Conservation (phyloP, 768 basidiomycete genomes). For the Lactarius indigo region DNA sequence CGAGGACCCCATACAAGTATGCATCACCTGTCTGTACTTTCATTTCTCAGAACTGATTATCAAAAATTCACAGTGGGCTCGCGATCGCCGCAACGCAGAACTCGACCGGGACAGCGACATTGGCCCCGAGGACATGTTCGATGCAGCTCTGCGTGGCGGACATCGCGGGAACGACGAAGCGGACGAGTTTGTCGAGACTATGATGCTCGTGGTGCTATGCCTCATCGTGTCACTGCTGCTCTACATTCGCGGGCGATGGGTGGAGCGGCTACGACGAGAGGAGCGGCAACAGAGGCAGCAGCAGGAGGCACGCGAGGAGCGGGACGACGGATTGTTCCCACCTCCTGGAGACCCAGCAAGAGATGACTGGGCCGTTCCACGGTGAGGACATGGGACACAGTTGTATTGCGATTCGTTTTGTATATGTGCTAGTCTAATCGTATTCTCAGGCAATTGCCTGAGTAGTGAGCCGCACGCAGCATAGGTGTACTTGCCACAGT, state of each 20-base stretch:
- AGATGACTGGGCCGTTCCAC: slow-evolving; percentile 28
- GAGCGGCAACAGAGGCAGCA: slow-evolving; percentile 44
- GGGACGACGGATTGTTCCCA: slow-evolving; percentile 28
- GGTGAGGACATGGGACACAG: slow-evolving; percentile 18
- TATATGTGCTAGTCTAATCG: slow-evolving; percentile 4
- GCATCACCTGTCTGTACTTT: background rate
- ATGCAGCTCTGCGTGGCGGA: slow-evolving; percentile 57
- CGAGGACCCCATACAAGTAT: slow-evolving; percentile 70
- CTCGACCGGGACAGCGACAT: slow-evolving; percentile 71
- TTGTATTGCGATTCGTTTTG: slow-evolving; percentile 6
- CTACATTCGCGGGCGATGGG: slow-evolving; percentile 75
- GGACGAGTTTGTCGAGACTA: slow-evolving; percentile 77
- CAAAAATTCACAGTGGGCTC: slow-evolving; percentile 58
- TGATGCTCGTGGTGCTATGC: slow-evolving; percentile 72
- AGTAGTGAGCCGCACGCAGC: background rate
- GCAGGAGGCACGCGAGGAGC: slow-evolving; percentile 35
- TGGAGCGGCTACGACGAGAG: slow-evolving; percentile 66
- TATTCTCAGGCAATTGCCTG: background rate
- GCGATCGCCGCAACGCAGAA: slow-evolving; percentile 67
- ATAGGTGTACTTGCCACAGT: background rate
- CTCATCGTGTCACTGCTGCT: slow-evolving; percentile 69
- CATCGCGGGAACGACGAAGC: slow-evolving; percentile 58
- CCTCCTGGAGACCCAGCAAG: slow-evolving; percentile 31
- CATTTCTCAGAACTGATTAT: background rate
- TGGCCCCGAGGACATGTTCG: slow-evolving; percentile 81